phyloP scores from a whole-genome alignment of 1,284 basidiomycete species.

The Ganoderma resinaceum region DNA sequence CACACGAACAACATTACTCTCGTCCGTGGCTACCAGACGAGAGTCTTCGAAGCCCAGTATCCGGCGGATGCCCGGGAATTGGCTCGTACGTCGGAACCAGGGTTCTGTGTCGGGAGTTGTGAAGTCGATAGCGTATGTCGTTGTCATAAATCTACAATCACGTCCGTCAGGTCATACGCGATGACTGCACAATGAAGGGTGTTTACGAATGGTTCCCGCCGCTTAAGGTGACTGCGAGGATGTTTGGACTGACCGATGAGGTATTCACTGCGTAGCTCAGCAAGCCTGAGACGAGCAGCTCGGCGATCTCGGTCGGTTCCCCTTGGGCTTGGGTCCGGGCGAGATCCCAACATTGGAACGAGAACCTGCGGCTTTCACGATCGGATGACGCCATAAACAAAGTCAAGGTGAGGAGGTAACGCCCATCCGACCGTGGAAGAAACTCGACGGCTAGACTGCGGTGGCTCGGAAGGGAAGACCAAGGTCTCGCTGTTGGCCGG shows the following conservation, averaged over 20 bases:
- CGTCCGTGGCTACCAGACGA: constrained; percentile 31
- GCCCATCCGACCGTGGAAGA: constrained; percentile 45
- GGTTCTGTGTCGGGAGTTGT: constrained; percentile 3
- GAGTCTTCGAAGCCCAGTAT: constrained; percentile 34
- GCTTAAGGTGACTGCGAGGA: constrained; percentile 27
- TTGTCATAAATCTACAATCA: constrained; percentile 19
- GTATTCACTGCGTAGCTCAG: constrained; percentile 32
- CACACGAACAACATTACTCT: constrained; percentile 30
- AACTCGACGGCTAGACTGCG: constrained; percentile 54
- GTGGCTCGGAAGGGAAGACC: constrained; percentile 24
- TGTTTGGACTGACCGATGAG: constrained; percentile 12
- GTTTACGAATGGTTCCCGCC: neutral
- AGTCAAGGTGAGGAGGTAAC: constrained; percentile 54
- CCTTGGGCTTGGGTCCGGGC: neutral
- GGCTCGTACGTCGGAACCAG: constrained; percentile 22
- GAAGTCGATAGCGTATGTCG: constrained; percentile 31
- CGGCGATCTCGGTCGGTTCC: constrained; percentile 24
- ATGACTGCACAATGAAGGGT: neutral
- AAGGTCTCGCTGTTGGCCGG: constrained; percentile 27
- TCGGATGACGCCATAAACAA: constrained; percentile 36
- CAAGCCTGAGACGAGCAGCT: constrained; percentile 23
- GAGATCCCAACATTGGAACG: constrained; percentile 62
- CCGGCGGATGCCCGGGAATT: constrained; percentile 32
- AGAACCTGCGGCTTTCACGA: constrained; percentile 36
- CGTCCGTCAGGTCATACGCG: neutral